These are phyloP conservation scores for Tylopilus felleus DNA, from an alignment of 768 basidiomycete species.

Conservation along the genomic window DNA sequence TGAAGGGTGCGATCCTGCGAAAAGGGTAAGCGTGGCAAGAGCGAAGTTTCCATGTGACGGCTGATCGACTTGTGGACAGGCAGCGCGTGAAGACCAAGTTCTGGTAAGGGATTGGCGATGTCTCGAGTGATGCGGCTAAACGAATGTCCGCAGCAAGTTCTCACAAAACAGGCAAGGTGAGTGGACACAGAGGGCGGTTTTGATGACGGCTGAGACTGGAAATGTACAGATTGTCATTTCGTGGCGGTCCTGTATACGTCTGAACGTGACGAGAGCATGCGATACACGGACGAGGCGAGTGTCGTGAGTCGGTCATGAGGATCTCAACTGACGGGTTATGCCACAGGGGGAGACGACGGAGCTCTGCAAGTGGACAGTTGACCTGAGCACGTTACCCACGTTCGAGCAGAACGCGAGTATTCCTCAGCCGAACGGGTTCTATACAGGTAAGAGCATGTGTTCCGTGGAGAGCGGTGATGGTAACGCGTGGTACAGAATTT, in stretches of 20 bases:
- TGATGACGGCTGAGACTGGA: constrained; percentile 1
- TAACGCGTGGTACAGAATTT: constrained; percentile 51
- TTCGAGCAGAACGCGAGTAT: constrained; percentile 70
- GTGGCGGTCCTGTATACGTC: constrained; percentile 81
- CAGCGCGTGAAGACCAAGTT: constrained; percentile 81
- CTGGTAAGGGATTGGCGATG: constrained; percentile 46
- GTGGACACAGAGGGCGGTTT: constrained; percentile 9
- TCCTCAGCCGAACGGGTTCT: constrained; percentile 63
- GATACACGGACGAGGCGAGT: constrained; percentile 75
- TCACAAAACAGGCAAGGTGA: constrained; percentile 54
- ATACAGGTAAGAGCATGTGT: constrained; percentile 53
- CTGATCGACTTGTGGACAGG: constrained; percentile 36
- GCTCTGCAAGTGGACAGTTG: constrained; percentile 85
- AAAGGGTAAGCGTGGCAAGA: constrained; percentile 62
- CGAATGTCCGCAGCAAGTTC: constrained; percentile 54
- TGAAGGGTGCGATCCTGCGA: constrained; percentile 80
- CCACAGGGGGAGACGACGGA: constrained; percentile 63
- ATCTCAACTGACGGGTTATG: constrained; percentile 23
- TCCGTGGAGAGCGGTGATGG: not conserved
- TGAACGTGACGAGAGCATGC: constrained; percentile 69
- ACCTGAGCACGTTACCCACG: constrained; percentile 71
- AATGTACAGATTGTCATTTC: constrained; percentile 62
- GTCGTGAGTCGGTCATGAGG: constrained; percentile 1
- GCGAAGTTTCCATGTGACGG: constrained; percentile 12
- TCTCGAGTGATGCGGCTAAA: constrained; percentile 10